Percentiles rank a stretch among this genome's conserved stretches.
Conservation (phyloP, 2,329 filamentous ascomycete species). For the Calonectria hongkongensis region DNA sequence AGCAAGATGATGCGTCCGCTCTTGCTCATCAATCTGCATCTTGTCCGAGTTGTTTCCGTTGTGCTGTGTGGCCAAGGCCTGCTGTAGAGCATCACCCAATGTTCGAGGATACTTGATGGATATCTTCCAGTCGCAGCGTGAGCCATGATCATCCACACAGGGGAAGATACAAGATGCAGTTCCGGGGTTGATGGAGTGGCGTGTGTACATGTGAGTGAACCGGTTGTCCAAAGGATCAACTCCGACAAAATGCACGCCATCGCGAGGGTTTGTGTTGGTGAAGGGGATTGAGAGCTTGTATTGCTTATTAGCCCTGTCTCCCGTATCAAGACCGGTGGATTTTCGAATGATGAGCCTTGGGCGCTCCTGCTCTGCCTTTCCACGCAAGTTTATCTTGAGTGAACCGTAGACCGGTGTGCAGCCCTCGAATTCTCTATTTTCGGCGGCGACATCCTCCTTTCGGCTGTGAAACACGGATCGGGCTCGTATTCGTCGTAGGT, state of each 20-base stretch:
- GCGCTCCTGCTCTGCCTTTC: slow-evolving; percentile 62
- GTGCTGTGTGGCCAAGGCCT: slow-evolving; percentile 66
- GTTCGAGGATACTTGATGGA: slow-evolving; percentile 91
- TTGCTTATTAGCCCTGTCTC: slow-evolving; percentile 66
- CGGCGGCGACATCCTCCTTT: slow-evolving; percentile 72
- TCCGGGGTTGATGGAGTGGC: slow-evolving; percentile 85
- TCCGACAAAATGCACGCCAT: slow-evolving; percentile 94
- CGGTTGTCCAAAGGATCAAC: slow-evolving; percentile 85
- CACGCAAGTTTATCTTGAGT: slow-evolving; percentile 66
- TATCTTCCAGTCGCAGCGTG: slow-evolving; percentile 90
- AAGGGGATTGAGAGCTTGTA: slow-evolving; percentile 82
- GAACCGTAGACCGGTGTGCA: slow-evolving; percentile 75
- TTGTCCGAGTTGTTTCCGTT: slow-evolving; percentile 60
- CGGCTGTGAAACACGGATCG: slow-evolving; percentile 71
- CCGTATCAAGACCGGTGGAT: slow-evolving; percentile 60
- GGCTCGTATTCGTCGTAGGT: slow-evolving; percentile 81
- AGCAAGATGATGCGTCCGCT: slow-evolving; percentile 66
- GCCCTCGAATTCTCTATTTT: slow-evolving; percentile 72
- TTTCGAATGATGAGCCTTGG: slow-evolving; percentile 67
- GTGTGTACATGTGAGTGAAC: slow-evolving; percentile 94
- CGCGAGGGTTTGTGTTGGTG: slow-evolving; percentile 82
- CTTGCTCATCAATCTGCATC: slow-evolving; percentile 64
- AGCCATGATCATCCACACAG: slow-evolving; percentile 89
- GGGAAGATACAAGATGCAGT: slow-evolving; percentile 92
- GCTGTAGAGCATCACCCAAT: slow-evolving; percentile 83